Base-by-base conservation (phyloP, 345 rosid species). In the Leavenworthia alabamica region DNA sequence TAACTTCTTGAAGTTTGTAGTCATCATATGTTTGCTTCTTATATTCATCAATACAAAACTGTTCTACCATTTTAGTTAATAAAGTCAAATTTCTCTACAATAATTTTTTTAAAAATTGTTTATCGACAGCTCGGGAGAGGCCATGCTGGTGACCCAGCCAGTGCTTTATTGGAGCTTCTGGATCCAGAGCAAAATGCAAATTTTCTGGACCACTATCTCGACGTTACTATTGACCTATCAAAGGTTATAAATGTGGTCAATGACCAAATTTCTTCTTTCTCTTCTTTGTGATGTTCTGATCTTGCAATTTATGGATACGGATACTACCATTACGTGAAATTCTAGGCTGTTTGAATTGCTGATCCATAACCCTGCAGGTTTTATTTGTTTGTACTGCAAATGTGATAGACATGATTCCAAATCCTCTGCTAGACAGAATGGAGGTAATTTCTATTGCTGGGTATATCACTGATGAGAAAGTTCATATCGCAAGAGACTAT, bases 381-480 rank as follows among this genome's bases (percentile, higher is more conserved):
- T 80, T 88, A n/a, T 91, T 90, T 72, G 96, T 91, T 27, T 91
- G 98, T 83, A 91, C 98, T 5, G 96, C 98, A 67, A 91, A 91
- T 75, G 98, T 83, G 41, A 62, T 80, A 50, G 90, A 86, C 41
- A 88, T 20, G 70, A 91, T 91, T 66, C 96, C 98, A 6, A 73
- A 63, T 39, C 96, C 98, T 60, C 96, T 88, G 40, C 76, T 91
- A 76, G 98, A 91, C 67, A 84, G 98, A 70, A 91, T 88, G 98
- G 98, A 91, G 76, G 94, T 91, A 41, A 84, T 91, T 66, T 67
- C 83, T 61, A 80, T 91, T 62, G 84, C 96, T 29, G 96, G 98
- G n/a, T 91, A 91, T 70, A 83, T 91, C 48, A 91, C 95, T 16
- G 96, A 91, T 62, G 96, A 88, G 83, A 91, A 91, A 79, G 72